Evolutionary conservation across 1,139 yeast genomes (phyloP), one percentile per base, ranked within the genome.

Genomic region (Magnusiomyces suaveolens): DNA sequence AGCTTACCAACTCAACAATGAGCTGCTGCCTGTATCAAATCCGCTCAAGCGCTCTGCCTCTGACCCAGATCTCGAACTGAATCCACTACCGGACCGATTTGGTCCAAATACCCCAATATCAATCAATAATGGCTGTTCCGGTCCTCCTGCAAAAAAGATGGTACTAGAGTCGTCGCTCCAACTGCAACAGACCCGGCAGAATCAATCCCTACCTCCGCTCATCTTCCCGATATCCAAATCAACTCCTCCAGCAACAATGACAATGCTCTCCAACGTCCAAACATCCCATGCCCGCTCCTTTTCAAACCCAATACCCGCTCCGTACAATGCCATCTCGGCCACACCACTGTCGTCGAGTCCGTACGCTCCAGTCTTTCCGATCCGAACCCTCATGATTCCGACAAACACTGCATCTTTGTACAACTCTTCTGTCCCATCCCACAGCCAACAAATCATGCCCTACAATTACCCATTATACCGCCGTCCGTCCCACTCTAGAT

Each of bases 321-420:
- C 29, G 6, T 36, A 52, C 12, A 52, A 52, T 2, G 16, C 46
- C 16, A 50, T 50, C 21, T 39, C 50, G n/a, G 52, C 52, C 26
- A 44, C 38, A 1, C 38, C 52, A 32, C 44, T 50, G 18, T 49
- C 52, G 14, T 49, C 52, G 8, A 46, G 51, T n/a, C 55, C 55
- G 2, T 53, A 53, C 32, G 55, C 55, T 10, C 55, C 55, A 3
- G 55, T 50, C 2, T 52, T 44, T 32, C 55, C 52, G 12, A 50
- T 52, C 2, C 55, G 55, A 3, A 44, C 55, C 20, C 50, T 52
- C 8, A 33, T 52, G 2, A 46, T 46, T n/a, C 49, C 49, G 10
- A 46, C 49, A 29, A 46, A 21, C 38, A 20, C 14, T 18, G 20
- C 21, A 10, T 16, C 38, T 32, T 32, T 32, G 38, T 43, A 18